A percentile compares a stretch with the other conserved stretches of the same genome.
Evolutionary conservation across 768 basidiomycete species (phyloP).

Genomic region (Hypholoma sublateritium): DNA sequence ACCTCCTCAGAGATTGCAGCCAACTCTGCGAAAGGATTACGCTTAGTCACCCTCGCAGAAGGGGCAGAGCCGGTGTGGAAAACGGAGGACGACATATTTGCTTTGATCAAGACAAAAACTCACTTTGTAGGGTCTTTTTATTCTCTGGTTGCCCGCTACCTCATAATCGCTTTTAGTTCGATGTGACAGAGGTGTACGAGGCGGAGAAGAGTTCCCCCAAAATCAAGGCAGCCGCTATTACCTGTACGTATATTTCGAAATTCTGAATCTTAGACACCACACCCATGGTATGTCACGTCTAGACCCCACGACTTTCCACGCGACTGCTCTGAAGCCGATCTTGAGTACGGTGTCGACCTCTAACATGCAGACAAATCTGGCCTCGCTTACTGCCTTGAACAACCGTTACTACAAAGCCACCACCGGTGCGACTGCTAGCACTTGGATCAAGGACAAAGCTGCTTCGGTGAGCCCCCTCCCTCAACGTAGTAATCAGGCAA

Average conservation of each 20-base stretch:
- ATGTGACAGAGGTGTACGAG: conserved; percentile 40
- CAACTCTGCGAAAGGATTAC: conserved; percentile 34
- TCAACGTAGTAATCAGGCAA: not conserved
- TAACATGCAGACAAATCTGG: conserved; percentile 35
- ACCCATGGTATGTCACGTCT: not conserved
- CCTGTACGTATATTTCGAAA: conserved; percentile 24
- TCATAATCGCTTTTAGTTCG: conserved; percentile 28
- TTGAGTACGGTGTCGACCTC: conserved; percentile 27
- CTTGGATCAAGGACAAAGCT: conserved; percentile 35
- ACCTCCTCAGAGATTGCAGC: conserved; percentile 30
- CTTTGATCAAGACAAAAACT: conserved; percentile 30
- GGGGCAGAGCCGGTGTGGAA: conserved; percentile 39
- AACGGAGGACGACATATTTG: conserved; percentile 37
- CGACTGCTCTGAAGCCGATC: conserved; percentile 25
- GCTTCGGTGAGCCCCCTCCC: conserved; percentile 21
- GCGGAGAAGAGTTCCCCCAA: conserved; percentile 23
- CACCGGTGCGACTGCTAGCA: conserved; percentile 37
- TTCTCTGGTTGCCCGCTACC: not conserved
- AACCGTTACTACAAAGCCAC: conserved; percentile 41
- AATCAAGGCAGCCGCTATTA: conserved; percentile 21
- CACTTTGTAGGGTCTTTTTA: conserved; percentile 31
- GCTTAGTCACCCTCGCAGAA: conserved; percentile 35
- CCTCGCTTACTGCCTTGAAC: conserved; percentile 38
- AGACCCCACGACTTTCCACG: conserved; percentile 34
- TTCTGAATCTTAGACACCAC: not conserved